A percentile compares a stretch with the other conserved stretches of the same genome.
Evolutionary conservation across 2,329 filamentous ascomycete genomes (phyloP).

Genomic region (Xylariaceae sp.): DNA sequence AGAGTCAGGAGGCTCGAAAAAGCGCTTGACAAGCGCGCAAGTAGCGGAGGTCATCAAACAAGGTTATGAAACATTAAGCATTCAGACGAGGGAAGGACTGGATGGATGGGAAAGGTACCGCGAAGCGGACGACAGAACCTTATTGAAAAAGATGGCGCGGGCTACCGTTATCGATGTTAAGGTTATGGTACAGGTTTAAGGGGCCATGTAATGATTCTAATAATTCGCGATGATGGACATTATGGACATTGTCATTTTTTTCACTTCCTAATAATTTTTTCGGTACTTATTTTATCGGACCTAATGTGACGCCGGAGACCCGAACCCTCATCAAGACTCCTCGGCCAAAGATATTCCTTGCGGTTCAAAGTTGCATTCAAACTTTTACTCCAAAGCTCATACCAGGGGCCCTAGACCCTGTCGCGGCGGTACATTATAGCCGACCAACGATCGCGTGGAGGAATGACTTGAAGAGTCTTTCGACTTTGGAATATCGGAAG

Average conservation of each 20-base stretch:
- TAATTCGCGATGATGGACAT: slow-evolving; percentile 4
- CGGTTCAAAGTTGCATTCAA: neutral
- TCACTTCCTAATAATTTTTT: neutral
- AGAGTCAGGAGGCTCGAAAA: slow-evolving; percentile 24
- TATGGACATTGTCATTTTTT: neutral
- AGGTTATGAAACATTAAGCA: slow-evolving; percentile 90
- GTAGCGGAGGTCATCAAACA: slow-evolving; percentile 91
- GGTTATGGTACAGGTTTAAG: slow-evolving; percentile 42
- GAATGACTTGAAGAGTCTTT: neutral
- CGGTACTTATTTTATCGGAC: neutral
- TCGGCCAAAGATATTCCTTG: neutral
- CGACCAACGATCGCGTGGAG: neutral
- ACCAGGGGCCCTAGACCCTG: neutral
- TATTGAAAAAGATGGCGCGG: slow-evolving; percentile 83
- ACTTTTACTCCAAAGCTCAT: neutral
- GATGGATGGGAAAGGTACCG: slow-evolving; percentile 82
- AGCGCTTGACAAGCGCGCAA: slow-evolving; percentile 70
- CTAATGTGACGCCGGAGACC: neutral
- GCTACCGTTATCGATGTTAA: slow-evolving; percentile 62
- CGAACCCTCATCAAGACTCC: neutral
- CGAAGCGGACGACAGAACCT: slow-evolving; percentile 75
- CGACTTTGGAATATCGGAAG: slow-evolving; percentile 11
- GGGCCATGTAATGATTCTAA: slow-evolving; percentile 8
- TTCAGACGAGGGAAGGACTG: slow-evolving; percentile 80
- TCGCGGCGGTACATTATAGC: neutral